These are phyloP conservation scores for Cryptococcus deneoformans DNA, from an alignment of 1,284 basidiomycete genomes.

Conservation along the genomic window DNA sequence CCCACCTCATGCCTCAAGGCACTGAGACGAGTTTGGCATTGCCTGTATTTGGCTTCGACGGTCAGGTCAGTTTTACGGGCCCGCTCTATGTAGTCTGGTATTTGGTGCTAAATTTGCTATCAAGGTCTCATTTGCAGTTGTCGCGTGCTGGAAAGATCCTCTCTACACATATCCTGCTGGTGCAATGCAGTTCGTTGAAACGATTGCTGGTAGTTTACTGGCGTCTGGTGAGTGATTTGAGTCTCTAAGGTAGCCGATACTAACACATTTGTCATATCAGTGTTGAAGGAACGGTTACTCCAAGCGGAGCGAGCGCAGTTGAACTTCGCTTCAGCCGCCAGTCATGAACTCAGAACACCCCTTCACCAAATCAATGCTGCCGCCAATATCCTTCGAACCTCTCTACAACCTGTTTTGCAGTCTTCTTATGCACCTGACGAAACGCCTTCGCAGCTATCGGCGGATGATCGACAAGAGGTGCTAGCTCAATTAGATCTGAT, in stretches of 20 bases:
- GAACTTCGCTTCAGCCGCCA: conserved; percentile 43
- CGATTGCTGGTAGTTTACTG: conserved; percentile 32
- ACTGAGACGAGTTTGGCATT: conserved; percentile 38
- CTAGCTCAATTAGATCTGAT: conserved; percentile 44
- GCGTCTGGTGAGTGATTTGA: conserved; percentile 30
- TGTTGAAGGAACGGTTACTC: conserved; percentile 37
- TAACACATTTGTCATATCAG: conserved; percentile 25
- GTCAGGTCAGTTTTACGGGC: conserved; percentile 21
- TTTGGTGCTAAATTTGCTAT: not conserved
- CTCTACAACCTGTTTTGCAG: conserved; percentile 13
- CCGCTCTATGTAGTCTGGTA: not conserved
- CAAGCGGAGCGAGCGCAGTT: conserved; percentile 42
- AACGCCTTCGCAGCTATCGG: conserved; percentile 13
- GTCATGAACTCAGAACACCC: conserved; percentile 48
- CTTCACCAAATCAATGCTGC: conserved; percentile 48
- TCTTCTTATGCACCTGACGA: conserved; percentile 8
- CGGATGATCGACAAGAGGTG: conserved; percentile 37
- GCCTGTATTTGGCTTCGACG: conserved; percentile 44
- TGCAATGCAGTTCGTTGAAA: conserved; percentile 43
- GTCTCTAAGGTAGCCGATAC: conserved; percentile 14
- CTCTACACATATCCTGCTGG: conserved; percentile 40
- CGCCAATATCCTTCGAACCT: conserved; percentile 41
- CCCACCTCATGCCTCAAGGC: conserved; percentile 36
- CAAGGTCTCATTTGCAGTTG: conserved; percentile 38
- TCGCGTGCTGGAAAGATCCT: conserved; percentile 42